phyloP scores from a whole-genome alignment of 805 yeast species.

The Saccharomycopsis sp. region DNA sequence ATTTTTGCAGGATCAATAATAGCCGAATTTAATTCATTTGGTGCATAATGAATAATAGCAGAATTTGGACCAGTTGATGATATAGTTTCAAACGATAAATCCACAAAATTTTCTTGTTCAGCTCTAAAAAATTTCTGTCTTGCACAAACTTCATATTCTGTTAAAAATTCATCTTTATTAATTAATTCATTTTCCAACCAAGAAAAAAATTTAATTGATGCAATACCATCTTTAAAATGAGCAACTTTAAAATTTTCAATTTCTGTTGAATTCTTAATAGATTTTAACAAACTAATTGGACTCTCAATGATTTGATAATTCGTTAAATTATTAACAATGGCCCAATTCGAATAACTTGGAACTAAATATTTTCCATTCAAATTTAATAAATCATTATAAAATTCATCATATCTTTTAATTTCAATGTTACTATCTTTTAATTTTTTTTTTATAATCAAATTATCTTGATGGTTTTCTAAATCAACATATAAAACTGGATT shows the following conservation, averaged over 20 bases:
- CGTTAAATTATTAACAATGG: constrained; percentile 39
- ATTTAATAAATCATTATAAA: constrained; percentile 44
- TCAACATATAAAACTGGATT: constrained; percentile 12
- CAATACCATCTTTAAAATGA: constrained; percentile 77
- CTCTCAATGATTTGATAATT: constrained; percentile 35
- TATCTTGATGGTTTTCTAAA: constrained; percentile 1
- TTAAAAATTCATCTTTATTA: constrained; percentile 31
- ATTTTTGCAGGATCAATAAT: constrained; percentile 57
- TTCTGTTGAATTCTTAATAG: constrained; percentile 67
- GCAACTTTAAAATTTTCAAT: constrained; percentile 61
- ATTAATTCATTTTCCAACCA: constrained; percentile 66
- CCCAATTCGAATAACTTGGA: constrained; percentile 60
- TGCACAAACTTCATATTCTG: constrained; percentile 57
- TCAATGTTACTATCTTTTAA: constrained; percentile 35
- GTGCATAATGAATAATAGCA: constrained; percentile 68
- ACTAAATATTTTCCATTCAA: constrained; percentile 32
- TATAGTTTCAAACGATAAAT: constrained; percentile 67
- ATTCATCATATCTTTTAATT: constrained; percentile 42
- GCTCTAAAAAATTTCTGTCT: constrained; percentile 47
- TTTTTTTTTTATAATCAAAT: constrained; percentile 24
- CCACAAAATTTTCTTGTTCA: constrained; percentile 45
- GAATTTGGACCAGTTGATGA: constrained; percentile 70
- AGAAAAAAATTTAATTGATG: constrained; percentile 60
- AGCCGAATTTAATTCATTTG: constrained; percentile 46
- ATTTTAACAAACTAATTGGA: constrained; percentile 59